These are phyloP conservation scores for Dalbergia cultrata DNA, from an alignment of 306 rosid genomes.

Conservation along the genomic window DNA sequence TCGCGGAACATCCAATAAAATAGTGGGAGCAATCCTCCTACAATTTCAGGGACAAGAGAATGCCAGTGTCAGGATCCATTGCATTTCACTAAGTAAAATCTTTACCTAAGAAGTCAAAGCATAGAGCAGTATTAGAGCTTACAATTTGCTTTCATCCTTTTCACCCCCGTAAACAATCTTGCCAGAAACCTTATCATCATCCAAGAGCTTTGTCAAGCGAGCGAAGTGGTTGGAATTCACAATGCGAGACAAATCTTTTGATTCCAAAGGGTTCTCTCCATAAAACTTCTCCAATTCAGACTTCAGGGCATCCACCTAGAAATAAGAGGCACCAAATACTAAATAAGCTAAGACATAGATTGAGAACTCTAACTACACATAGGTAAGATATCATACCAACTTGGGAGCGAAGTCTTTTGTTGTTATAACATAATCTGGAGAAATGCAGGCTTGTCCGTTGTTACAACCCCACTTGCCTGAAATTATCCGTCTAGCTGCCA, in stretches of 20 bases:
- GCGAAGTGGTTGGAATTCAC: conserved; percentile 80
- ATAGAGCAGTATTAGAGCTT: conserved; percentile 47
- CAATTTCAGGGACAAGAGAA: conserved; percentile 16
- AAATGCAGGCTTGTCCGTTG: conserved; percentile 91
- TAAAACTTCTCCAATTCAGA: conserved; percentile 72
- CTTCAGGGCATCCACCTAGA: conserved; percentile 81
- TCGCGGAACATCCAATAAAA: conserved; percentile 81
- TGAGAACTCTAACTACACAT: conserved; percentile 28
- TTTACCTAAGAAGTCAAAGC: conserved; percentile 5
- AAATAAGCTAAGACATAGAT: conserved; percentile 15
- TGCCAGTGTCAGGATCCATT: conserved; percentile 19
- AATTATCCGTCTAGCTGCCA: conserved; percentile 77
- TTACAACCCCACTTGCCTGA: conserved; percentile 93
- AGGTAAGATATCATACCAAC: conserved; percentile 65
- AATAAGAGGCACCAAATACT: conserved; percentile 40
- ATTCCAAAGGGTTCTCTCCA: conserved; percentile 80
- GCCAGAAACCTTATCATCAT: conserved; percentile 84
- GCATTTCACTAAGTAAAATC: conserved; percentile 26
- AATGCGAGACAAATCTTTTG: conserved; percentile 87
- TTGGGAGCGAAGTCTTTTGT: conserved; percentile 85
- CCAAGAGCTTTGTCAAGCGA: conserved; percentile 83
- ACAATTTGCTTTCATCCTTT: conserved; percentile 80
- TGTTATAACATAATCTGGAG: conserved; percentile 83
- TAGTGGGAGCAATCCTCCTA: conserved; percentile 91
- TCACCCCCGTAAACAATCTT: conserved; percentile 90